A percentile compares a stretch with the other conserved stretches of the same genome.
Conservation (phyloP, 306 rosid genomes). For the Ormosia semicastrata region DNA sequence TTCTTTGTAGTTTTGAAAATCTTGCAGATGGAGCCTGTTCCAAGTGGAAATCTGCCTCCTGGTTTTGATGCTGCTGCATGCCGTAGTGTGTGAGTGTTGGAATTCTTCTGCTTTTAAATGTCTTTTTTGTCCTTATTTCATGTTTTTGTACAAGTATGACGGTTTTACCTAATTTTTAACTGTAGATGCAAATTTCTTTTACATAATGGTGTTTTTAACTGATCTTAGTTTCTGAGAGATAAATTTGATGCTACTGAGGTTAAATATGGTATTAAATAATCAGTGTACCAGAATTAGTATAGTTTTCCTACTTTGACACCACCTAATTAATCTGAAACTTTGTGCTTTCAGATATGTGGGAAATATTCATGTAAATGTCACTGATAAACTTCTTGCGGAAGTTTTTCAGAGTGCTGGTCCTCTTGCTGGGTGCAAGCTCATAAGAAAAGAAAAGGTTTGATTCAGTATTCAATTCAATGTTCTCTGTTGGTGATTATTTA, state of each 20-base stretch:
- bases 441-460: conserved; percentile 59
- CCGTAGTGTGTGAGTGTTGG: conserved; percentile 57
- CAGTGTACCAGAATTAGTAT: not conserved
- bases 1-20: conserved; percentile 15
- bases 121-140: not conserved
- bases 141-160: not conserved
- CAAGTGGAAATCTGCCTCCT: conserved; percentile 67
- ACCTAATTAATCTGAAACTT: conserved; percentile 22
- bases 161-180: not conserved
- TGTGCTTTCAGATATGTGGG: conserved; percentile 60
- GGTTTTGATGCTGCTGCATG: conserved; percentile 61
- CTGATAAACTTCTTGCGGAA: conserved; percentile 61
- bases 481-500: conserved; percentile 12
- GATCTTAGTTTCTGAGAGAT: conserved; percentile 5
- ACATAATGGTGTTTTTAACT: not conserved
- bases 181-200: not conserved
- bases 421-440: conserved; percentile 68
- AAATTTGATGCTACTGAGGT: conserved; percentile 15
- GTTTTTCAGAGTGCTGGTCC: conserved; percentile 67
- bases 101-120: conserved; percentile 11
- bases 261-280: not conserved
- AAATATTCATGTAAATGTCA: conserved; percentile 63
- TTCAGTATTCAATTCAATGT: conserved; percentile 17
- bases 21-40: conserved; percentile 63
- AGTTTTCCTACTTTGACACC: not conserved